phyloP scores from a whole-genome alignment of 495 filamentous ascomycete genomes.

The Podospora sp. region DNA sequence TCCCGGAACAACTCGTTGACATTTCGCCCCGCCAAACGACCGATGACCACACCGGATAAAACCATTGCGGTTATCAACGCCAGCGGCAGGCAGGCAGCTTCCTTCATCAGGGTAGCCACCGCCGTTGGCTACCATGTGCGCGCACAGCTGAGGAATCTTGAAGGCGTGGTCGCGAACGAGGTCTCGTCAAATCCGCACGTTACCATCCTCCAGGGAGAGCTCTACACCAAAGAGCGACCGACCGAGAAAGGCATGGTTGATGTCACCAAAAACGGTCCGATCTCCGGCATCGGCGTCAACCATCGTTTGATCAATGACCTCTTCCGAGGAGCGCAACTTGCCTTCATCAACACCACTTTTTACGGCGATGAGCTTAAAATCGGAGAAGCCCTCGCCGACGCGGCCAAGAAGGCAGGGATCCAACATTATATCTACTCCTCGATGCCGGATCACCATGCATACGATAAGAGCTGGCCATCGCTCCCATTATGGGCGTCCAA shows the following conservation, averaged over 20 bases:
- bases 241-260: slow-evolving; percentile 43
- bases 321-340: slow-evolving; percentile 80
- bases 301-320: slow-evolving; percentile 69
- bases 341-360: slow-evolving; percentile 98
- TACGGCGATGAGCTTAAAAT: slow-evolving; percentile 93
- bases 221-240: slow-evolving; percentile 65
- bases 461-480: slow-evolving; percentile 67
- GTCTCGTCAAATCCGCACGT: slow-evolving; percentile 80
- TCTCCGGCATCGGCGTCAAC: slow-evolving; percentile 56
- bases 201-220: slow-evolving; percentile 74
- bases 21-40: slow-evolving; percentile 55
- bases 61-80: slow-evolving; percentile 92
- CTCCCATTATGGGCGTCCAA: slow-evolving; percentile 92
- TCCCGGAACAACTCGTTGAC: slow-evolving; percentile 52
- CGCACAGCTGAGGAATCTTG: slow-evolving; percentile 81
- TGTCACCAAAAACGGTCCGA: slow-evolving; percentile 44
- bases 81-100: slow-evolving; percentile 90
- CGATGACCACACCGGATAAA: slow-evolving; percentile 61
- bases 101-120: slow-evolving; percentile 86
- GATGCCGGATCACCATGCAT: slow-evolving; percentile 92
- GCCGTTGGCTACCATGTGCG: slow-evolving; percentile 89
- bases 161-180: slow-evolving; percentile 81
- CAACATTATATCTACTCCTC: slow-evolving; percentile 94
- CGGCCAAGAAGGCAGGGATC: slow-evolving; percentile 81
- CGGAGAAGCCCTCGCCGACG: slow-evolving; percentile 83